These are phyloP conservation scores for Ophiorrhiza pumila DNA, from an alignment of 257 asterid genomes.

Conservation along the genomic window DNA sequence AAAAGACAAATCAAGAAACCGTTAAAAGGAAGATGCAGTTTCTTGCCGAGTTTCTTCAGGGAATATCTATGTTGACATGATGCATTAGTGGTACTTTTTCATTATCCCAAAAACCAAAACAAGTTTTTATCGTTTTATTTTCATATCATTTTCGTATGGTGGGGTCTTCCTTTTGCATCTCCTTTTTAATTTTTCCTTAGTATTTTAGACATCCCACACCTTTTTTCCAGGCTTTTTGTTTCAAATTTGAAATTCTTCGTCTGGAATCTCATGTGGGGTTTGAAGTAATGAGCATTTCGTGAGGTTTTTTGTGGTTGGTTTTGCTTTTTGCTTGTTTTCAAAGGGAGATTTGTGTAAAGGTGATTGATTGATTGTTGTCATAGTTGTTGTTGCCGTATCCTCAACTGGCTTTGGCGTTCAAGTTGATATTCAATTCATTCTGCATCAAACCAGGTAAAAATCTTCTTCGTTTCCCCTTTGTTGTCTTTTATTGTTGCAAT, in stretches of 20 bases:
- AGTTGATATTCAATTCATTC: not conserved
- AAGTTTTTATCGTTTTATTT: not conserved
- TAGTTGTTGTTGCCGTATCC: not conserved
- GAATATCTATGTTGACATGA: conserved; percentile 6
- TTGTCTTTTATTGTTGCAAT: not conserved
- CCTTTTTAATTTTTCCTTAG: not conserved
- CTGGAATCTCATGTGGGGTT: conserved; percentile 3
- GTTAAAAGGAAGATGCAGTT: conserved; percentile 31
- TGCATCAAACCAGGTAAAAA: not conserved
- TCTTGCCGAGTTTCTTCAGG: not conserved
- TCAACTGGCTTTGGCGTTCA: too few species aligned
- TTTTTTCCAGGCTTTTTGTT: conserved; percentile 9
- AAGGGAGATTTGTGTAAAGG: not conserved
- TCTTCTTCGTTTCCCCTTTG: not conserved
- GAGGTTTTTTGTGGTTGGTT: not conserved
- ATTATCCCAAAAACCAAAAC: not conserved
- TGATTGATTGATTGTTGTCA: conserved; percentile 5
- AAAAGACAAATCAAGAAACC: conserved; percentile 45
- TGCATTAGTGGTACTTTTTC: not conserved
- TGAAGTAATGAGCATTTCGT: not conserved
- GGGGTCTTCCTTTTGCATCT: not conserved
- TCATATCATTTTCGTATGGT: conserved; percentile 1
- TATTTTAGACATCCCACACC: not conserved
- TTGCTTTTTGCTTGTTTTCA: not conserved
- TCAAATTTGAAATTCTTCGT: conserved; percentile 15